phyloP scores from a whole-genome alignment of 345 rosid genomes.

The Acer yangbiense region DNA sequence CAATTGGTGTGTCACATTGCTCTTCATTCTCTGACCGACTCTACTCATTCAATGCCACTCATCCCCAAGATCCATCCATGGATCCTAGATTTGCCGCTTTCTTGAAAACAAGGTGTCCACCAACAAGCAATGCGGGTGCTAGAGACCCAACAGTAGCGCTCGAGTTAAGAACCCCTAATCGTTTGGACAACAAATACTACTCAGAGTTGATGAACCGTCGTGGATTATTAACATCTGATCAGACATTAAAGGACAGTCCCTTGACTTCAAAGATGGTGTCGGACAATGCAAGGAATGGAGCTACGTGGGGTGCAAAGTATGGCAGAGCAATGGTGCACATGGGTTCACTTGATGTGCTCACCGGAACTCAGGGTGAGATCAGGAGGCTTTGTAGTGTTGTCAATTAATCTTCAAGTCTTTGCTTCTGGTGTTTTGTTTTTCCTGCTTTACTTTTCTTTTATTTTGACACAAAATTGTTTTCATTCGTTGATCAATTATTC shows the following conservation, averaged over 20 bases:
- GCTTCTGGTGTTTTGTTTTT: not conserved
- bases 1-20: slow-evolving; percentile 49
- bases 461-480: not conserved
- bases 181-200: slow-evolving; percentile 46
- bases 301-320: slow-evolving; percentile 31
- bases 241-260: slow-evolving; percentile 32
- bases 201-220: slow-evolving; percentile 23
- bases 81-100: slow-evolving; percentile 30
- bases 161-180: slow-evolving; percentile 28
- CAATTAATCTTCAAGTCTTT: not conserved
- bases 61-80: slow-evolving; percentile 41
- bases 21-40: slow-evolving; percentile 39
- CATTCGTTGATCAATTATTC: not conserved
- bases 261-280: slow-evolving; percentile 30
- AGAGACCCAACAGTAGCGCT: slow-evolving; percentile 22
- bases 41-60: slow-evolving; percentile 38
- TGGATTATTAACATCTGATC: slow-evolving; percentile 37
- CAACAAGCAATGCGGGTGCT: not conserved
- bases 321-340: slow-evolving; percentile 42
- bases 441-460: not conserved
- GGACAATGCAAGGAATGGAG: slow-evolving; percentile 28
- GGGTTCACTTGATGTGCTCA: slow-evolving; percentile 42
- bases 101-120: slow-evolving; percentile 44
- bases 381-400: slow-evolving; percentile 40
- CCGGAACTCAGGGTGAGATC: slow-evolving; percentile 39